Evolutionary conservation across 1,284 basidiomycete genomes (phyloP).

Genomic region (Neotropicomus parvogracilis): DNA sequence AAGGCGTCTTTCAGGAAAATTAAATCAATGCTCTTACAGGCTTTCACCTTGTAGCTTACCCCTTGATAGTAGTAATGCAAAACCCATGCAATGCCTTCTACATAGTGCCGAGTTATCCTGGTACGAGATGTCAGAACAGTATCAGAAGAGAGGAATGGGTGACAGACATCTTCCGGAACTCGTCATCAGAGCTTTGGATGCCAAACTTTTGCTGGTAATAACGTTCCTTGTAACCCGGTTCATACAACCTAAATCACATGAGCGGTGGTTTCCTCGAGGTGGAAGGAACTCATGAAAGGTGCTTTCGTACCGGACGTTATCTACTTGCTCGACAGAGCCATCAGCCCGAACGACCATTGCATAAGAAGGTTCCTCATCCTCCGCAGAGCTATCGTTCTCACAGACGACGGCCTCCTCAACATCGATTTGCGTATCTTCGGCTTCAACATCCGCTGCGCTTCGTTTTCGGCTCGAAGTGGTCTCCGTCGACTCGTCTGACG

Average conservation of each 20-base stretch:
- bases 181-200: slow-evolving; percentile 65
- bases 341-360: slow-evolving; percentile 79
- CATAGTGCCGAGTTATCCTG: slow-evolving; percentile 81
- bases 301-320: slow-evolving; percentile 79
- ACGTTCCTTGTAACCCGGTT: slow-evolving; percentile 91
- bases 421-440: slow-evolving; percentile 50
- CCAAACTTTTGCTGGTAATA: slow-evolving; percentile 97
- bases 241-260: slow-evolving; percentile 67
- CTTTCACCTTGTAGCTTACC: slow-evolving; percentile 33
- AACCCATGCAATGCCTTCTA: slow-evolving; percentile 97
- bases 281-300: background rate
- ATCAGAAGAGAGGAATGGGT: background rate
- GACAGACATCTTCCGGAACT: slow-evolving; percentile 73
- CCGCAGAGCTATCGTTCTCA: slow-evolving; percentile 47
- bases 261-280: slow-evolving; percentile 16
- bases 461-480: slow-evolving; percentile 58
- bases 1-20: slow-evolving; percentile 65
- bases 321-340: slow-evolving; percentile 88
- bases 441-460: slow-evolving; percentile 58
- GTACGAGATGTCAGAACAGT: slow-evolving; percentile 15
- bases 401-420: slow-evolving; percentile 42
- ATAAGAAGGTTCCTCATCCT: slow-evolving; percentile 42
- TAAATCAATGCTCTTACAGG: slow-evolving; percentile 10
- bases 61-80: slow-evolving; percentile 99
- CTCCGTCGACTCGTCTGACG: slow-evolving; percentile 23